Base-by-base conservation (phyloP, 2,329 filamentous ascomycete species). In the Didymella pinodella region DNA sequence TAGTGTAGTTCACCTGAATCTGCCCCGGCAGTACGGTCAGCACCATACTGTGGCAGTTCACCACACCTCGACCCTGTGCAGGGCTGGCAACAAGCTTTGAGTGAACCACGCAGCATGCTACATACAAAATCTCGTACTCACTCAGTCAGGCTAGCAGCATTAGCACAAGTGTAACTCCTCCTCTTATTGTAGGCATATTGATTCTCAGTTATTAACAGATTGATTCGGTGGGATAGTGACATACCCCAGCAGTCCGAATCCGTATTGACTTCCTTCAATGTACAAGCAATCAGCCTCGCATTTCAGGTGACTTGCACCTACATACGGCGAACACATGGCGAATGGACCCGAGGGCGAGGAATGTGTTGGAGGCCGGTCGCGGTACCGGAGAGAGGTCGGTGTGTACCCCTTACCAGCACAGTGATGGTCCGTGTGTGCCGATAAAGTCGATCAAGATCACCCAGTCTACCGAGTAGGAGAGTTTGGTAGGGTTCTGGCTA, bases 221-320 rank as follows among this genome's bases (percentile, higher is more conserved):
- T 41, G 20, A 14, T 6, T 20, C 38, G 8, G 20, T 11, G 25
- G 34, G 34, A 18, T 20, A 22, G 4, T 34, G n/a, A 20, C 40
- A 48, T 22, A 40, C 7, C 18, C 36, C 44, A n/a, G 26, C 38
- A 3, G 6, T n/a, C 16, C 41, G 22, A 44, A n/a, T 41, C 2
- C 41, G 22, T 16, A 22, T 48, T 18, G 22, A 32, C 12, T 18
- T 12, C 12, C 12, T 11, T 22, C 7, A 8, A 32, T 25, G 20
- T 45, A 12, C 7, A 28, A 22, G 29, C 38, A 18, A 10, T 43
- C 11, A 18, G 40, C 2, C 28, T 32, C 32, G 14, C n/a, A 48
- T 57, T 57, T 57, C 48, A 57, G 43, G 48, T 52, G 54, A 34
- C 7, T 8, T 20, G n/a, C 20, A 14, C 11, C 11, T 29, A 34